Base-by-base conservation (phyloP, 169 alveolate genomes). In the Besnoitia besnoiti region DNA sequence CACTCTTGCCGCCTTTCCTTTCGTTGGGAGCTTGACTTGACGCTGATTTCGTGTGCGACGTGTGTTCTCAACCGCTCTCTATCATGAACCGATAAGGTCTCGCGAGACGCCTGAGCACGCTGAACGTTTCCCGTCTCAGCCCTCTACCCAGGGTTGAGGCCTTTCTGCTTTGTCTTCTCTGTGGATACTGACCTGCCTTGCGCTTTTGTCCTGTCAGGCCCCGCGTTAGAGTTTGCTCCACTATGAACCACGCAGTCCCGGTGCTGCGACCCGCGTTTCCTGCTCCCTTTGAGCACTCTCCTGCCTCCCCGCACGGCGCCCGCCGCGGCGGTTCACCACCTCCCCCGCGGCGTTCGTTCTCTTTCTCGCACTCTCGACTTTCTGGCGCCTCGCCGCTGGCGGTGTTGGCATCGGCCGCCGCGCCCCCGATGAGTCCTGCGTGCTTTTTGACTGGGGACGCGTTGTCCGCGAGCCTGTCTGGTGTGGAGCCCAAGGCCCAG, bases 401-500 rank as follows among this genome's bases (percentile, higher is more conserved):
- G 3, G 33, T 55, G 33, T 19, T 21, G 5, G 27, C 67, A 21
- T 5, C 67, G 12, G 46, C 44, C 2, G 44, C 30, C 44, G 46
- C 46, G 46, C 46, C 46, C 0, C 82, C 82, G 16, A 73, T 73
- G 82, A 73, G 82, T 73, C 82, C 82, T 1, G 82, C 82, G 24
- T n/a, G 47, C 12, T 73, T 73, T n/a, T 24, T 42, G 1, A 19
- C 46, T 27, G 46, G 47, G 27, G 82, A n/a, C 12, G 27, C 16
- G 27, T 16, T 42, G 4, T 73, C 82, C 39, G n/a, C 82, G 46
- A 73, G 82, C n/a, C 82, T 73, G 10, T 73, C 82, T 19, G 82
- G 39, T 8, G 46, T 73, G n/a, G 82, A 73, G 24, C 82, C 82
- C 19, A 73, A 73, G 82, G 82, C 82, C 39, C 82, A 73, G 44